Base-by-base conservation (phyloP, 2,329 filamentous ascomycete species). In the Exophiala sp. region DNA sequence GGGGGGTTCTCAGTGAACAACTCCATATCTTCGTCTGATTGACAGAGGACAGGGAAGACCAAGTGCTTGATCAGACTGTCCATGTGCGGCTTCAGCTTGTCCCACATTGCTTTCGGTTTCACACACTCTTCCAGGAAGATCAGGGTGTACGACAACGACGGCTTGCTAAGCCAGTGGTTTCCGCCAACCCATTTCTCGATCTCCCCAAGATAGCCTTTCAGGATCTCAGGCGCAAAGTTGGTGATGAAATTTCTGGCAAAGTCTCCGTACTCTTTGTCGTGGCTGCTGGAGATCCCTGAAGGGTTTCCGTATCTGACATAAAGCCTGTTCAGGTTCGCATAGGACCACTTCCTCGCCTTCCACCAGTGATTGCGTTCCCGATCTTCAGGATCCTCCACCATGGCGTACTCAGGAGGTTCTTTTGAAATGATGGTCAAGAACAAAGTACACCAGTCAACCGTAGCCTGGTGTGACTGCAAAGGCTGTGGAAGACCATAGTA, bases 311-410 rank as follows among this genome's bases (percentile, higher is more conserved):
- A 95, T 69, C 88, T 81, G 60, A 97, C 90, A 65, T 93, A 98
- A 14, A 98, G 80, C 56, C 93, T 81, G 73, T 98, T 98, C 61
- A 98, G 72, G 69, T 97, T 97, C 64, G 93, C 95, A 70, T 96
- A 98, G 11, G 91, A 86, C 93, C 93, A 97, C 71, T 98, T 98
- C 82, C 97, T 97, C 57, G 90, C 87, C 75, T 97, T 98, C 91
- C 91, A 98, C 91, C 93, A 98, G 68, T 96, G 89, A 66, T 95
- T 90, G 63, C 85, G 80, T 70, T 97, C 93, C 50, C 93, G 82
- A 65, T 97, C 91, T 51, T 88, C 82, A 45, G 85, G 72, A 53
- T 87, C 87, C 53, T 94, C 88, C 50, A 76, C 69, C 78, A 97
- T 83, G 29, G 90, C 85, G 60, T 77, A 82, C 48, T 85, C 78